Evolutionary conservation across 805 yeast genomes (phyloP).

Genomic region (Candida broadrunensis): DNA sequence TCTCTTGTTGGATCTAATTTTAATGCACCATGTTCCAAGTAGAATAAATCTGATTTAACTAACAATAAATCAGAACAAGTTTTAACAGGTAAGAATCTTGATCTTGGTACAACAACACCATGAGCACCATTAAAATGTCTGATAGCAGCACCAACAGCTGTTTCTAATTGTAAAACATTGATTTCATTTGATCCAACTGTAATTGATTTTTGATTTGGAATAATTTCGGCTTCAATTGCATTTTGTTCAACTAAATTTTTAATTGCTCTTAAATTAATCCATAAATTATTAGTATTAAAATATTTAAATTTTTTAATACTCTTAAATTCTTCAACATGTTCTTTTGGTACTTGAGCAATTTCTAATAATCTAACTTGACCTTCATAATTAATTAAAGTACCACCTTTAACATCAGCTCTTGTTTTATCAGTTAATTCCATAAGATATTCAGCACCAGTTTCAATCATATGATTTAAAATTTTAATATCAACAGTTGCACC

Average conservation of each 20-base stretch:
- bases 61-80: slow-evolving; percentile 92
- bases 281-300: slow-evolving; percentile 96
- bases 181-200: slow-evolving; percentile 73
- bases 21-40: slow-evolving; percentile 87
- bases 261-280: slow-evolving; percentile 94
- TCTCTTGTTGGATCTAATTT: slow-evolving; percentile 80
- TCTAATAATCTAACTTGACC: slow-evolving; percentile 93
- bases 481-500: slow-evolving; percentile 97
- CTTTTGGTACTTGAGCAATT: slow-evolving; percentile 98
- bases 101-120: slow-evolving; percentile 97
- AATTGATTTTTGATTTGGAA: slow-evolving; percentile 89
- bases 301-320: slow-evolving; percentile 96
- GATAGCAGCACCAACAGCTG: slow-evolving; percentile 99
- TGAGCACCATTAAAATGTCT: slow-evolving; percentile 93
- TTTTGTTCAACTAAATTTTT: slow-evolving; percentile 86
- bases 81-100: slow-evolving; percentile 96
- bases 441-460: slow-evolving; percentile 86
- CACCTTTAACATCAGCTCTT: slow-evolving; percentile 99
- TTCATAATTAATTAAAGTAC: slow-evolving; percentile 93
- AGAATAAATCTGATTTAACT: slow-evolving; percentile 93
- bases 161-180: slow-evolving; percentile 91
- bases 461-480: slow-evolving; percentile 89
- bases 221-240: slow-evolving; percentile 85
- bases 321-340: slow-evolving; percentile 96
- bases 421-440: slow-evolving; percentile 99